Percentiles rank a stretch among this genome's conserved stretches.
Evolutionary conservation across 345 rosid genomes (phyloP).

Genomic region (Theobroma cacao): DNA sequence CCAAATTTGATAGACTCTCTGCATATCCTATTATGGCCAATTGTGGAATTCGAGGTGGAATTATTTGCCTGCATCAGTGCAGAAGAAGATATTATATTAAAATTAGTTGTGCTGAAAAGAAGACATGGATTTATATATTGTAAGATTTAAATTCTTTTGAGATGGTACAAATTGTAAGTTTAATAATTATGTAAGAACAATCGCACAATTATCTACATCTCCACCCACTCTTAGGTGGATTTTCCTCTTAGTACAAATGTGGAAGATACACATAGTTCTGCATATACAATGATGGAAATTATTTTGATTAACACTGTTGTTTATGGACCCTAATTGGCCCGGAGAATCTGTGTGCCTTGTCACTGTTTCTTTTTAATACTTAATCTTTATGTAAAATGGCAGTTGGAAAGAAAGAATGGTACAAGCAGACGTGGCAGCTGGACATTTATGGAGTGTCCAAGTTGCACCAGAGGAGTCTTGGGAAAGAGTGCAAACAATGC

Average conservation of each 20-base stretch:
- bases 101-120: background rate
- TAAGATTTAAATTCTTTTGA: background rate
- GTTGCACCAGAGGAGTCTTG: background rate
- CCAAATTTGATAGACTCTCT: constrained; percentile 4
- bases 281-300: no score
- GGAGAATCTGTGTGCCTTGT: background rate
- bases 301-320: background rate
- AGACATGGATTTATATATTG: background rate
- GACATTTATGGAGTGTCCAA: background rate
- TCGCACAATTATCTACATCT: background rate
- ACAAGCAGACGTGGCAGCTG: background rate
- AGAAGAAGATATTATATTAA: background rate
- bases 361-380: background rate
- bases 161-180: background rate
- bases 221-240: background rate
- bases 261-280: background rate
- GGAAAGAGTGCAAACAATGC: background rate
- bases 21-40: constrained; percentile 23
- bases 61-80: constrained; percentile 19
- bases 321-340: background rate
- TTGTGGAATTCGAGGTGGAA: constrained; percentile 31
- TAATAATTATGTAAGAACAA: background rate
- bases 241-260: background rate
- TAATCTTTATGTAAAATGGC: background rate
- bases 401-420: background rate